These are phyloP conservation scores for Neonectria sp. DNA, from an alignment of 2,329 filamentous ascomycete genomes.

Conservation along the genomic window DNA sequence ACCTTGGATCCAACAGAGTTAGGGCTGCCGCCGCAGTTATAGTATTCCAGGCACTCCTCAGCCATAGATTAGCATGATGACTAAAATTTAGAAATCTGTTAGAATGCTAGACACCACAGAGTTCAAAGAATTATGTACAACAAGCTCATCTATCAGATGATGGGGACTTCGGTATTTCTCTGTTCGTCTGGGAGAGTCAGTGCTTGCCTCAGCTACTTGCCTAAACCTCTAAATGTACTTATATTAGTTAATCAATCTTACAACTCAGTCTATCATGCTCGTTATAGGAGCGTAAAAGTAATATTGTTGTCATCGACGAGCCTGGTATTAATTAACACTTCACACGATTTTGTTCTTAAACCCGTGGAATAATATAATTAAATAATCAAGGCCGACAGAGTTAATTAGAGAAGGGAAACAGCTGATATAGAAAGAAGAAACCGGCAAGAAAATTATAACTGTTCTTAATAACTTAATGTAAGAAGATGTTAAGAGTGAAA, in stretches of 20 bases:
- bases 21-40: background rate
- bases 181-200: background rate
- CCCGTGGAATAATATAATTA: background rate
- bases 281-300: background rate
- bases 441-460: background rate
- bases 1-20: conserved; percentile 1
- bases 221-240: background rate
- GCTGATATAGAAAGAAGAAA: background rate
- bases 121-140: background rate
- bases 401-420: background rate
- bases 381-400: background rate
- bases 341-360: background rate
- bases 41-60: background rate
- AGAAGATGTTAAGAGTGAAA: background rate
- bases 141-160: background rate
- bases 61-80: background rate
- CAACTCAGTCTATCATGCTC: background rate
- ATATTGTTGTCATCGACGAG: background rate
- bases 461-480: background rate
- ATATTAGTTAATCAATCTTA: background rate
- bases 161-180: background rate
- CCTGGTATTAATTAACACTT: background rate
- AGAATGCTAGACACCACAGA: background rate
- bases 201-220: background rate
- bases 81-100: background rate